Percentiles rank a stretch among this genome's conserved stretches.
phyloP scores from a whole-genome alignment of 2,329 filamentous ascomycete species.

The Calonectria naviculata region DNA sequence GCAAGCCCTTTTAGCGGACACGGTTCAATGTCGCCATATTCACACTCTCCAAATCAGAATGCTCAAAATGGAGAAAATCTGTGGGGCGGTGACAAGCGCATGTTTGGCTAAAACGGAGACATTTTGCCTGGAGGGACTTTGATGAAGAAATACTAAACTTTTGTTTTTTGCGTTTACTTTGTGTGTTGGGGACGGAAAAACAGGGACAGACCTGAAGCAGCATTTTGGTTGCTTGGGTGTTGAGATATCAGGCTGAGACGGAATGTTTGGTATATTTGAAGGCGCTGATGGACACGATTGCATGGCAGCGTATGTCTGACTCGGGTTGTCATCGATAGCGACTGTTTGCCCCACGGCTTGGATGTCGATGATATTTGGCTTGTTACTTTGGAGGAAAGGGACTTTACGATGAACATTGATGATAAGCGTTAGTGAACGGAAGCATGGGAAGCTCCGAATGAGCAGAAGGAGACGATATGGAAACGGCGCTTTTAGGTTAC shows the following conservation, averaged over 20 bases:
- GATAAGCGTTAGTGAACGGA: constrained; percentile 11
- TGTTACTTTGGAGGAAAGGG: constrained; percentile 4
- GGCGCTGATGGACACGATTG: not conserved
- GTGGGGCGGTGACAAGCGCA: constrained; percentile 39
- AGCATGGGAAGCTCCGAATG: not conserved
- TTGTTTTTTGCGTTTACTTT: not conserved
- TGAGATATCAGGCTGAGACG: not conserved
- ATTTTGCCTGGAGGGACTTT: not conserved
- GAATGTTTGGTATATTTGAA: constrained; percentile 1
- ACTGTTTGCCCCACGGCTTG: not conserved
- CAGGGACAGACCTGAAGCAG: not conserved
- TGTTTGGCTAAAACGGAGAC: constrained; percentile 21
- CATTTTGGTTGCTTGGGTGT: not conserved
- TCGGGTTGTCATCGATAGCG: not conserved
- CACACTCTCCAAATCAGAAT: constrained; percentile 47
- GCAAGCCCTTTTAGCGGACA: constrained; percentile 51
- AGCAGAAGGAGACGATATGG: not conserved
- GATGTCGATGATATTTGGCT: not conserved
- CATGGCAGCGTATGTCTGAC: not conserved
- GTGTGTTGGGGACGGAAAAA: not conserved
- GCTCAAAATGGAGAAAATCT: constrained; percentile 31
- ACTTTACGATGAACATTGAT: constrained; percentile 17
- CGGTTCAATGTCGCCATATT: constrained; percentile 48
- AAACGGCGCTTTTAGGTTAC: constrained; percentile 2
- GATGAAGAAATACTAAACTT: not conserved